Percentiles rank a stretch among this genome's conserved stretches.
These are phyloP conservation scores for Dendrobium catenatum DNA, from an alignment of 106 monocot species.

Conservation along the genomic window DNA sequence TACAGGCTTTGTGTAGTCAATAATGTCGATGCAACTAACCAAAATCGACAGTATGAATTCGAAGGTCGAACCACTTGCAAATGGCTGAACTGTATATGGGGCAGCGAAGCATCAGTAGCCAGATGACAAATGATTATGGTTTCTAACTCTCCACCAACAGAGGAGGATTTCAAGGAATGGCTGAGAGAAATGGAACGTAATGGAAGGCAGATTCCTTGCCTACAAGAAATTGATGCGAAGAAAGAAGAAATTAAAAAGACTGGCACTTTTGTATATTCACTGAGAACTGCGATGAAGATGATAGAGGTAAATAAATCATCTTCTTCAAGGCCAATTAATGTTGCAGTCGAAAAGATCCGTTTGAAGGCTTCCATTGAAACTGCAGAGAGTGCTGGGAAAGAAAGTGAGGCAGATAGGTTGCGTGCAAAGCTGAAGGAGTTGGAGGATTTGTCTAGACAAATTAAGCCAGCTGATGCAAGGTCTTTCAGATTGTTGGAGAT, in stretches of 20 bases:
- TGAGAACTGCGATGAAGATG: slow-evolving; percentile 67
- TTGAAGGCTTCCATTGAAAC: too few relatives aligned
- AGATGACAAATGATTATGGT: slow-evolving; percentile 46
- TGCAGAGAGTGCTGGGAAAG: too few relatives aligned
- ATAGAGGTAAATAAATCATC: slow-evolving; percentile 65
- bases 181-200: slow-evolving; percentile 31
- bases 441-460: too few relatives aligned
- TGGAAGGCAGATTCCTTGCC: slow-evolving; percentile 35
- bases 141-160: slow-evolving; percentile 41
- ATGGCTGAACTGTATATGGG: slow-evolving; percentile 59
- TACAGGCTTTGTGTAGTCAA: slow-evolving; percentile 60
- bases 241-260: slow-evolving; percentile 47
- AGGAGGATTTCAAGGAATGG: slow-evolving; percentile 56
- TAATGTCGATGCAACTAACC: slow-evolving; percentile 61
- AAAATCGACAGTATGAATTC: slow-evolving; percentile 45
- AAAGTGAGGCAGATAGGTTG: too few relatives aligned
- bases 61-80: slow-evolving; percentile 52
- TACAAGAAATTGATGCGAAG: slow-evolving; percentile 38
- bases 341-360: too few relatives aligned
- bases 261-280: slow-evolving; percentile 52
- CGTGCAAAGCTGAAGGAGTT: too few relatives aligned
- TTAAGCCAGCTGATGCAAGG: too few relatives aligned
- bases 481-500: too few relatives aligned
- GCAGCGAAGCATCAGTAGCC: slow-evolving; percentile 43
- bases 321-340: not conserved